phyloP scores from a whole-genome alignment of 257 asterid genomes.

The Scutellaria barbata region DNA sequence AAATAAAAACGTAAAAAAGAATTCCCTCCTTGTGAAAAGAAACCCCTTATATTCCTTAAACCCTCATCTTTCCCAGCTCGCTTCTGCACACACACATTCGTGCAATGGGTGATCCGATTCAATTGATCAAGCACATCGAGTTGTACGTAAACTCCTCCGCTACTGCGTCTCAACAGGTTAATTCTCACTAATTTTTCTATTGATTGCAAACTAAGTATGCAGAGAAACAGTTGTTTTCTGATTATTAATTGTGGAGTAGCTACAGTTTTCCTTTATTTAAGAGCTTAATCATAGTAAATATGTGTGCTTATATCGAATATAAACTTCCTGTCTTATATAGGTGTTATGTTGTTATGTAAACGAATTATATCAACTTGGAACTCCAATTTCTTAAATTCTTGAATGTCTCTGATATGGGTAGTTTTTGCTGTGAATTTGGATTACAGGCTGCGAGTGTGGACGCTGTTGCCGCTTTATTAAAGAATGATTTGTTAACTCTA shows the following conservation, averaged over 20 bases:
- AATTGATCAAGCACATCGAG: conserved; percentile 72
- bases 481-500: conserved; percentile 60
- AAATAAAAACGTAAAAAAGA: neutral
- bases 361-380: neutral
- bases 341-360: too few species aligned
- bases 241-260: neutral
- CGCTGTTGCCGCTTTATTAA: conserved; percentile 63
- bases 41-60: conserved; percentile 42
- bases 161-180: conserved; percentile 74
- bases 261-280: neutral
- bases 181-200: conserved; percentile 10
- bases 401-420: neutral
- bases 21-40: conserved; percentile 36
- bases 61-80: conserved; percentile 30
- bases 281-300: neutral
- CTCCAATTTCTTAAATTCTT: neutral
- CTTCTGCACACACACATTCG: conserved; percentile 1
- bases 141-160: conserved; percentile 68
- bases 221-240: neutral
- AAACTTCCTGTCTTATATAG: neutral
- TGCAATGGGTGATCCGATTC: conserved; percentile 51
- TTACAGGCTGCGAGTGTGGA: conserved; percentile 71
- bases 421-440: conserved; percentile 32
- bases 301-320: conserved; percentile 8
- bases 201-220: neutral